A percentile compares a stretch with the other conserved stretches of the same genome.
These are phyloP conservation scores for Plectranthus barbatus DNA, from an alignment of 257 asterid species.

Conservation along the genomic window DNA sequence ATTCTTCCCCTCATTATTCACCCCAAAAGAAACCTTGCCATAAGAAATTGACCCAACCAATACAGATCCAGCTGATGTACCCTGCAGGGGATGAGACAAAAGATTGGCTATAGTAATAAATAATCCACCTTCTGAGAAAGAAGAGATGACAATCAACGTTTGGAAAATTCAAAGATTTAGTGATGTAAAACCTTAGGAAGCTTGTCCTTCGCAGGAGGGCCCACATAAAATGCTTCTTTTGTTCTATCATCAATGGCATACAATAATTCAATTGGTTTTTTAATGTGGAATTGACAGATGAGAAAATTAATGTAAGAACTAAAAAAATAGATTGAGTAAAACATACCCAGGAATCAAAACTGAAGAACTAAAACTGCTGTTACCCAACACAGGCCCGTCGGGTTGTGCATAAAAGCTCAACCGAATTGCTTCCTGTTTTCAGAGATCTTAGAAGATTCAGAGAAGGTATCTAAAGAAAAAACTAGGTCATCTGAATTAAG, in stretches of 20 bases:
- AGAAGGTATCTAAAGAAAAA: constrained; percentile 2
- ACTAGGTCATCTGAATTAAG: not conserved
- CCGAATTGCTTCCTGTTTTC: constrained; percentile 48
- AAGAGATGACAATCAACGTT: constrained; percentile 2
- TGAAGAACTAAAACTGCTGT: constrained; percentile 68
- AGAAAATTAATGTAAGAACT: constrained; percentile 8
- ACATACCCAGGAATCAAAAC: constrained; percentile 81
- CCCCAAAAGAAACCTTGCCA: constrained; percentile 60
- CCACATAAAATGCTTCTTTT: constrained; percentile 89
- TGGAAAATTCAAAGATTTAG: constrained; percentile 11
- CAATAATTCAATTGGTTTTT: constrained; percentile 12
- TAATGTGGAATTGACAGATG: not conserved
- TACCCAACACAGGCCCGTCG: constrained; percentile 83
- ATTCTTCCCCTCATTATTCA: constrained; percentile 44
- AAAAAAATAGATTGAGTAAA: not conserved
- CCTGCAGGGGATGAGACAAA: constrained; percentile 46
- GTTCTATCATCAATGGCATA: constrained; percentile 31
- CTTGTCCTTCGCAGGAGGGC: constrained; percentile 84
- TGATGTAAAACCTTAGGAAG: constrained; percentile 70
- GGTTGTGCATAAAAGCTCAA: constrained; percentile 86
- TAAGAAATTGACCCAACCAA: constrained; percentile 76
- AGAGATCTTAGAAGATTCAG: constrained; percentile 6
- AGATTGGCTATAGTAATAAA: not conserved
- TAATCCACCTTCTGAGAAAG: not conserved
- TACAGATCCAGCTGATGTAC: constrained; percentile 67